phyloP scores from a whole-genome alignment of 116 monocot genomes.

The Papilionanthe hybrid region DNA sequence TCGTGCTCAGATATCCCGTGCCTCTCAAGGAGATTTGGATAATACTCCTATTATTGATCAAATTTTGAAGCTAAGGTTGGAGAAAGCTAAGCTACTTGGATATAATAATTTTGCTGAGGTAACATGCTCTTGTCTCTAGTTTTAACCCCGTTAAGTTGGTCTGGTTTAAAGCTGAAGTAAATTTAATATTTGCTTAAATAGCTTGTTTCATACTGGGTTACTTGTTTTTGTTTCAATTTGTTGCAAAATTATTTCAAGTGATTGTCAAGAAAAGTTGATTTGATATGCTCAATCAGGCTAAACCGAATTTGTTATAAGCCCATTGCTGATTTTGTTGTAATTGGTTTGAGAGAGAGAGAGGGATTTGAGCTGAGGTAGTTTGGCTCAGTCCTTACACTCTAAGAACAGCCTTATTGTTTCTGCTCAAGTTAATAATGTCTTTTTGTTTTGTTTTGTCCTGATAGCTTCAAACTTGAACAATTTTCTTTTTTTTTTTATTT shows the following conservation, averaged over 20 bases:
- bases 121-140: constrained; percentile 10
- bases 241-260: neutral
- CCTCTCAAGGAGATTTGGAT: constrained; percentile 83
- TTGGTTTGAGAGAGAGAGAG: neutral
- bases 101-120: constrained; percentile 97
- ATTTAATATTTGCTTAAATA: neutral
- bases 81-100: constrained; percentile 93
- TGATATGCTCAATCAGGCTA: neutral
- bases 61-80: constrained; percentile 73
- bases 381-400: neutral
- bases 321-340: neutral
- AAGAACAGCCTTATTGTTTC: neutral
- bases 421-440: neutral
- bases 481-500: constrained; percentile 10
- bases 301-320: neutral
- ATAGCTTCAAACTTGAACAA: neutral
- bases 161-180: constrained; percentile 1
- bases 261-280: neutral
- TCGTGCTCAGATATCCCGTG: constrained; percentile 69
- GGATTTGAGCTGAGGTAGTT: neutral
- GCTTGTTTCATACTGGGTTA: neutral
- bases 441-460: neutral
- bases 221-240: neutral
- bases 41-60: constrained; percentile 71
- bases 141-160: neutral